Base-by-base conservation (phyloP, 371 early-diverging fungal genomes). In the Actinomortierella ambigua region DNA sequence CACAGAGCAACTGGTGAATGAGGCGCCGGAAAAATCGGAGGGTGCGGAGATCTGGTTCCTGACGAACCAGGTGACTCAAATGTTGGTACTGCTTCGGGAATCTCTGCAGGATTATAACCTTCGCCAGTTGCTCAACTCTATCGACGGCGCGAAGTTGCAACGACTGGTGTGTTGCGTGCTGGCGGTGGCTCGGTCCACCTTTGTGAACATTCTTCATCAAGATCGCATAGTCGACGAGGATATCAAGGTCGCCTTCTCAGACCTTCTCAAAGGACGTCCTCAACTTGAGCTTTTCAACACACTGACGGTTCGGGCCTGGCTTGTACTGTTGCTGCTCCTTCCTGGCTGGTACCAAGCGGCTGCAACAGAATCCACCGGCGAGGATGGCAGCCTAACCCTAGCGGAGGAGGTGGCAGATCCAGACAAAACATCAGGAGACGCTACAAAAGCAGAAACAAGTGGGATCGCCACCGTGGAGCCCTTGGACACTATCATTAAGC, bases 151-250 rank as follows among this genome's bases (percentile, higher is more conserved):
- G 2, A 40, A 60, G 17, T 67, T 73, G 4, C 73, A 73, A 48
- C 59, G 49, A 15, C 63, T 73, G 34, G 54, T 73, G 13, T 73
- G 73, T 46, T 62, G 73, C 27, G 54, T 73, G 7, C 29, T 73
- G 47, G 73, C 67, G 6, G 51, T 73, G 15, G 63, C 63, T 1
- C 53, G 73, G 39, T 48, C 66, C 7, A 67, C 67, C 0, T 73
- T 73, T 39, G 73, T 73, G 7, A 73, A 73, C 6, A 57, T 73
- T 15, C 57, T 73, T 9, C 67, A 73, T 41, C 73, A 73, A 47
- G 73, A 73, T 43, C 66, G 73, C 14, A 60, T 73, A 4, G 67
- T 73, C 15, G 73, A 73, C 23, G 73, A 73, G 22, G 73, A 67
- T 42, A 63, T 73, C 60, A 73, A 73, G 50, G 55, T 66, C n/a